Evolutionary conservation across 805 yeast species (phyloP).

Genomic region (Ogataea pini): DNA sequence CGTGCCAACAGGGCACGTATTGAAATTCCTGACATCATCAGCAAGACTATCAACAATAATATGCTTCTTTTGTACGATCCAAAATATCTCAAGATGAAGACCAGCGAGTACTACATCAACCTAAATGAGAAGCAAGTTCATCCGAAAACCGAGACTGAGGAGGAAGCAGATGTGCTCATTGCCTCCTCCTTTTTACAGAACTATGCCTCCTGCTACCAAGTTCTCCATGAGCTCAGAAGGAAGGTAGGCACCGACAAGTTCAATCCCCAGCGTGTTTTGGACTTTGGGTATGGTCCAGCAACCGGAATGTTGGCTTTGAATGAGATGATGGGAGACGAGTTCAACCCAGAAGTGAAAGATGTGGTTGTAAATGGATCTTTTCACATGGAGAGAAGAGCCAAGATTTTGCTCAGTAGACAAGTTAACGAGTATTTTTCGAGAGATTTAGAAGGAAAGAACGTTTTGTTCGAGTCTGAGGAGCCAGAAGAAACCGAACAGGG

Average conservation of each 20-base stretch:
- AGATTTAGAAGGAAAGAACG: slow-evolving; percentile 37
- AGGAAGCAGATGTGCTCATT: slow-evolving; percentile 77
- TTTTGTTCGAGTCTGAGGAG: slow-evolving; percentile 16
- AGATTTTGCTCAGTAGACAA: slow-evolving; percentile 72
- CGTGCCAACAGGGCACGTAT: slow-evolving; percentile 53
- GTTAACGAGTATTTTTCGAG: slow-evolving; percentile 44
- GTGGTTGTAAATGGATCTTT: slow-evolving; percentile 67
- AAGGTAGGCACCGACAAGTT: slow-evolving; percentile 54
- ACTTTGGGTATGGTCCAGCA: slow-evolving; percentile 88
- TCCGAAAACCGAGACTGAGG: slow-evolving; percentile 35
- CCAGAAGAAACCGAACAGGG: slow-evolving; percentile 3
- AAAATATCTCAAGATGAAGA: slow-evolving; percentile 59
- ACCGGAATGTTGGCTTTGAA: slow-evolving; percentile 88
- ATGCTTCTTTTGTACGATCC: slow-evolving; percentile 65
- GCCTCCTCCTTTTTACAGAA: slow-evolving; percentile 80
- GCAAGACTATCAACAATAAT: slow-evolving; percentile 62
- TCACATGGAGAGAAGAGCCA: slow-evolving; percentile 81
- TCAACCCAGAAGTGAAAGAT: slow-evolving; percentile 63
- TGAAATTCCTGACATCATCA: slow-evolving; percentile 54
- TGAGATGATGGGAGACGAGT: slow-evolving; percentile 71
- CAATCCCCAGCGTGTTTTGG: slow-evolving; percentile 67
- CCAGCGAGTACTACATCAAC: slow-evolving; percentile 38
- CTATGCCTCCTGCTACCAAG: slow-evolving; percentile 69
- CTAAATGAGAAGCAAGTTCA: slow-evolving; percentile 57
- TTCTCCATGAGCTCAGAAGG: slow-evolving; percentile 62